Conservation (phyloP, 2,329 filamentous ascomycete genomes). For the Malbranchea cinnamomea region DNA sequence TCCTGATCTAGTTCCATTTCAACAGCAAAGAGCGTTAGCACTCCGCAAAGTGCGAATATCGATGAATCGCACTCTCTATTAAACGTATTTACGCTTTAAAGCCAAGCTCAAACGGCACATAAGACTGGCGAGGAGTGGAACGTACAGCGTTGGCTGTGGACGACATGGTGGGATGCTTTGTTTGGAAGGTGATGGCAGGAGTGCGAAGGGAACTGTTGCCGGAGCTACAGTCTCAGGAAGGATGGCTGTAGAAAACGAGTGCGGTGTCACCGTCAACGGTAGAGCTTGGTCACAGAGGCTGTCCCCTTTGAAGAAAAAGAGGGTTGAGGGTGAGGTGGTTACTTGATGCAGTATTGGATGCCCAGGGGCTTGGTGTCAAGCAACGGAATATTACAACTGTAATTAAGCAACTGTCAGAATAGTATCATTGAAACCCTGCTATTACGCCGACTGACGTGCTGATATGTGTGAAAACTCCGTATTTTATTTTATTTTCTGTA, state of each 20-base stretch:
- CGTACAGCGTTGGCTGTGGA: slow-evolving; percentile 40
- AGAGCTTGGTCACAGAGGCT: too few relatives aligned
- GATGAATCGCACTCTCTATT: too few relatives aligned
- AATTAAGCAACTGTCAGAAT: too few relatives aligned
- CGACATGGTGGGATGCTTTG: slow-evolving; percentile 31
- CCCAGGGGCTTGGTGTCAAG: slow-evolving; percentile 2
- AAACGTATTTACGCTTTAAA: too few relatives aligned
- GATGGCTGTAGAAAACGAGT: slow-evolving; percentile 1
- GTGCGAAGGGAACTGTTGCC: slow-evolving; percentile 7
- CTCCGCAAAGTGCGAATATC: too few relatives aligned
- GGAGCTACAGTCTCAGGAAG: not conserved
- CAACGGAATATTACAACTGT: too few relatives aligned
- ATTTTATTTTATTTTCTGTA: too few relatives aligned
- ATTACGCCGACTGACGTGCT: not conserved
- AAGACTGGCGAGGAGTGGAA: slow-evolving; percentile 3
- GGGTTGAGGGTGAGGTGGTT: slow-evolving; percentile 3
- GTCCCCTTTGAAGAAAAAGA: slow-evolving; percentile 3
- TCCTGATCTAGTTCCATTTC: slow-evolving; percentile 60
- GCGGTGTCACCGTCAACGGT: slow-evolving; percentile 1
- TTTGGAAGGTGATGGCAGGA: slow-evolving; percentile 9
- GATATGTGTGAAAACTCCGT: not conserved
- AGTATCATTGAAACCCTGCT: too few relatives aligned
- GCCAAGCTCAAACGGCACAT: not conserved
- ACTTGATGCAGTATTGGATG: slow-evolving; percentile 4
- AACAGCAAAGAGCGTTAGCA: too few relatives aligned